Evolutionary conservation across 148 eudicot species (phyloP).

Genomic region (Rhododendron simsii): DNA sequence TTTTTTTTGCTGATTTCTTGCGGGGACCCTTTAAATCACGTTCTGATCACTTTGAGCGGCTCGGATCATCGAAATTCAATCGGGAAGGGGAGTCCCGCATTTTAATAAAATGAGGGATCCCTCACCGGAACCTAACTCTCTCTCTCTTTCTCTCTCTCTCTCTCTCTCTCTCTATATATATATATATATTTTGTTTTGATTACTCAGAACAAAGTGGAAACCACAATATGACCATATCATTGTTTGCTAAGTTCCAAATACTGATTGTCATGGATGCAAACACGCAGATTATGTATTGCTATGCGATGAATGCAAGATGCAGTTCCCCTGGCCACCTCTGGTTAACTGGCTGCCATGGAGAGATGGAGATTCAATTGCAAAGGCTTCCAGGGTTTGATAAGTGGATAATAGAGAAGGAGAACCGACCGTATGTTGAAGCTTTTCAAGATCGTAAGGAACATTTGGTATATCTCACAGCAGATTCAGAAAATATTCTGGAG

Average conservation of each 20-base stretch:
- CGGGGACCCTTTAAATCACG: too few relatives aligned
- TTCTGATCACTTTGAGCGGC: too few relatives aligned
- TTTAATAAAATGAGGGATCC: too few relatives aligned
- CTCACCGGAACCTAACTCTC: too few relatives aligned
- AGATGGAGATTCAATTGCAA: constrained; percentile 55
- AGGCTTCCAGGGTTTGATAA: constrained; percentile 79
- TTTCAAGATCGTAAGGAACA: constrained; percentile 67
- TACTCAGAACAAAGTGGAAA: not conserved
- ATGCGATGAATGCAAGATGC: constrained; percentile 74
- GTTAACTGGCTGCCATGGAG: constrained; percentile 79
- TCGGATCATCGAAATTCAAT: too few relatives aligned
- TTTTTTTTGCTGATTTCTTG: too few relatives aligned
- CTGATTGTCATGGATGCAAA: constrained; percentile 10
- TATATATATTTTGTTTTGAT: not conserved
- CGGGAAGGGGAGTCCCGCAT: too few relatives aligned
- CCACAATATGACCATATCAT: not conserved
- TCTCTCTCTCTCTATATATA: not conserved
- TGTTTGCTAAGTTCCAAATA: not conserved
- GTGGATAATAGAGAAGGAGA: constrained; percentile 84
- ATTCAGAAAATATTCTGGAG: constrained; percentile 66
- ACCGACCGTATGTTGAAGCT: constrained; percentile 60
- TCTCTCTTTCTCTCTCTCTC: too few relatives aligned
- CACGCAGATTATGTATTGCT: constrained; percentile 87
- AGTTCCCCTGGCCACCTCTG: constrained; percentile 70
- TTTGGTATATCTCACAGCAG: constrained; percentile 87